These are phyloP conservation scores for Anisodus acutangulus DNA, from an alignment of 257 asterid genomes.

Conservation along the genomic window DNA sequence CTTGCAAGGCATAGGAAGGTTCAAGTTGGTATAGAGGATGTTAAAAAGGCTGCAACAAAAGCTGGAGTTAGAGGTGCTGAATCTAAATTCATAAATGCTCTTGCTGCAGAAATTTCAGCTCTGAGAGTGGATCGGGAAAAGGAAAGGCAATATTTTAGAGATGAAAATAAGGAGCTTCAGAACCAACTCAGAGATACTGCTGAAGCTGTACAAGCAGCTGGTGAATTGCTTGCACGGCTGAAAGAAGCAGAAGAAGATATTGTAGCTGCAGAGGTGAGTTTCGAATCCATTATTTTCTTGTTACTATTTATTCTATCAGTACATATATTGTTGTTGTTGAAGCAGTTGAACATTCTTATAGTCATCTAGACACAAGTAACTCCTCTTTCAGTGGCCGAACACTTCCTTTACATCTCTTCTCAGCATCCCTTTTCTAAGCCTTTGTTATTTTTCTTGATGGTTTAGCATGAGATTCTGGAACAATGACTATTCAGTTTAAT, in stretches of 20 bases:
- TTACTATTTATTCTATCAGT: slow-evolving; percentile 24
- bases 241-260: slow-evolving; percentile 91
- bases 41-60: slow-evolving; percentile 89
- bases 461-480: background rate
- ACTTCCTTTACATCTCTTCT: background rate
- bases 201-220: slow-evolving; percentile 99
- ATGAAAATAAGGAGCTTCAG: slow-evolving; percentile 88
- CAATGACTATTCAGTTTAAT: no score
- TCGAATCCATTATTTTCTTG: slow-evolving; percentile 23
- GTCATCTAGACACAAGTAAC: slow-evolving; percentile 19
- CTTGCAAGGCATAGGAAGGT: slow-evolving; percentile 83
- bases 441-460: background rate
- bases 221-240: slow-evolving; percentile 91
- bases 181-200: slow-evolving; percentile 96
- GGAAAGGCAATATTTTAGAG: slow-evolving; percentile 78
- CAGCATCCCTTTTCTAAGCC: background rate
- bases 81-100: slow-evolving; percentile 86
- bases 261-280: slow-evolving; percentile 82
- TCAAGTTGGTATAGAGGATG: slow-evolving; percentile 89
- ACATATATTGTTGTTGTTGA: slow-evolving; percentile 3
- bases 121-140: slow-evolving; percentile 84
- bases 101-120: slow-evolving; percentile 84
- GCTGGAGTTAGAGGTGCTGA: slow-evolving; percentile 94
- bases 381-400: background rate
- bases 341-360: background rate